Conservation (phyloP, 768 basidiomycete species). For the Chiua virens region DNA sequence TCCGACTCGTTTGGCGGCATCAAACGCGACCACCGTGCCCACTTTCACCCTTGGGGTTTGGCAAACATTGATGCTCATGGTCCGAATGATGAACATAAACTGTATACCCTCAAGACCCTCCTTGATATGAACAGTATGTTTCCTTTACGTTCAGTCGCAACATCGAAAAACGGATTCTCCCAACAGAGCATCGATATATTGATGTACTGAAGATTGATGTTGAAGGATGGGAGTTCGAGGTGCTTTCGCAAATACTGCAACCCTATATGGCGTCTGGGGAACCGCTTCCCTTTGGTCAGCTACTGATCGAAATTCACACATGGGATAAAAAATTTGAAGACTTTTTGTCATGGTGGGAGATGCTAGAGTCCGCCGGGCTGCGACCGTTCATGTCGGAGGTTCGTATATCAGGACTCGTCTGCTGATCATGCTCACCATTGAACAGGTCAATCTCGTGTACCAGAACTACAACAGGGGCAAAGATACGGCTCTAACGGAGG, state of each 20-base stretch:
- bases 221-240: slow-evolving; percentile 49
- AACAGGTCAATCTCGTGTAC: slow-evolving; percentile 56
- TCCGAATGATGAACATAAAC: slow-evolving; percentile 30
- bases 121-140: slow-evolving; percentile 43
- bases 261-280: slow-evolving; percentile 36
- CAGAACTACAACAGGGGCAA: slow-evolving; percentile 52
- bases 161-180: background rate
- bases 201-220: slow-evolving; percentile 48
- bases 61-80: slow-evolving; percentile 37
- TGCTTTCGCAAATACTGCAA: slow-evolving; percentile 39
- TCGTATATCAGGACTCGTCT: background rate
- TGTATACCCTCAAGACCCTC: slow-evolving; percentile 47
- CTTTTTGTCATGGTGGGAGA: slow-evolving; percentile 46
- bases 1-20: slow-evolving; percentile 35
- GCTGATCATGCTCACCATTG: slow-evolving; percentile 1
- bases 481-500: slow-evolving; percentile 51
- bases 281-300: slow-evolving; percentile 47
- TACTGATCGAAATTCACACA: slow-evolving; percentile 46
- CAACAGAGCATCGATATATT: slow-evolving; percentile 36
- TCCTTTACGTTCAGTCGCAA: background rate
- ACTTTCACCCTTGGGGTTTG: slow-evolving; percentile 44
- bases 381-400: slow-evolving; percentile 49
- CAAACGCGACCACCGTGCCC: slow-evolving; percentile 36
- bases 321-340: slow-evolving; percentile 37
- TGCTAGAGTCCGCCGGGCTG: slow-evolving; percentile 46